Evolutionary conservation across 2,329 filamentous ascomycete species (phyloP).

Genomic region (Neonectria sp.): DNA sequence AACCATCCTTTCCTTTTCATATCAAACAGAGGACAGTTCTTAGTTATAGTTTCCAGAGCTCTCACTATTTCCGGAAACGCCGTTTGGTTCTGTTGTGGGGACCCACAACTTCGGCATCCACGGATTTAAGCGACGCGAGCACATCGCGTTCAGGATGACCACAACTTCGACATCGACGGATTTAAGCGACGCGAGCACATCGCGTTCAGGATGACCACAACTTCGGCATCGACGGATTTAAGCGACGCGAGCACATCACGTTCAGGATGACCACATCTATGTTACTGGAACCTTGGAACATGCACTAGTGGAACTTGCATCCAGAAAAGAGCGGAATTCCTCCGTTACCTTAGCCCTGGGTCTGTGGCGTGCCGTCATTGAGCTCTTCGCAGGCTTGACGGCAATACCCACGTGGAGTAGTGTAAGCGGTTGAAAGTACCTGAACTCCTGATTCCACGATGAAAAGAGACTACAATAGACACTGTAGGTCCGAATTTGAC

Average conservation of each 20-base stretch:
- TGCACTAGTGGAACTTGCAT: background rate
- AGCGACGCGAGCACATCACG: background rate
- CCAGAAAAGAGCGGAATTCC: no score
- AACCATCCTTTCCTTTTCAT: background rate
- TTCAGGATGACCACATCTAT: background rate
- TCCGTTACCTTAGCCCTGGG: no score
- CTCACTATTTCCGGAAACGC: background rate
- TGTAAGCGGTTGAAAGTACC: no score
- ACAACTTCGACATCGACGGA: background rate
- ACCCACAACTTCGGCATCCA: background rate
- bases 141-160: background rate
- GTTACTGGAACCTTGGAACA: background rate
- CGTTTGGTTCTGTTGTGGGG: background rate
- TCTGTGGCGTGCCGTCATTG: no score
- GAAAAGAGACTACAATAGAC: no score
- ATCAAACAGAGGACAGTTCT: background rate
- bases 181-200: background rate
- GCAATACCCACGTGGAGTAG: no score
- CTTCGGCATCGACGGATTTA: background rate
- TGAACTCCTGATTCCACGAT: no score
- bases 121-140: background rate
- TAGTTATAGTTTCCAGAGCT: background rate
- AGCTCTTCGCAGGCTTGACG: no score
- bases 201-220: background rate
- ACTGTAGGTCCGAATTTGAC: no score